Evolutionary conservation across 73 alveolate genomes (phyloP).

Genomic region (Breviolum minutum): DNA sequence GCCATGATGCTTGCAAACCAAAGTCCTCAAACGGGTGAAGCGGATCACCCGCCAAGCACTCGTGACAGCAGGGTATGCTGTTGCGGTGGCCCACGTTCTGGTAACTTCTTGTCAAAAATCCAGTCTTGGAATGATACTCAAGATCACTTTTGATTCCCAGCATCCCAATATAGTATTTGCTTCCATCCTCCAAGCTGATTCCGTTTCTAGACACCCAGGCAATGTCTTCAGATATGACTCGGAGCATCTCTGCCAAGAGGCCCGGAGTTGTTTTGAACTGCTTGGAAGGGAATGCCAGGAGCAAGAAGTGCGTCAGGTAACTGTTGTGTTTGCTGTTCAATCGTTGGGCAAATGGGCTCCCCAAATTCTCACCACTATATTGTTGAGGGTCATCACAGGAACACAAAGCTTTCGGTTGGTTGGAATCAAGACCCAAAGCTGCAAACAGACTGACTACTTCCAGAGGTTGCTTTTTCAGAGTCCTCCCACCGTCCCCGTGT

Average conservation of each 20-base stretch:
- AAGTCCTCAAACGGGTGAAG: not conserved
- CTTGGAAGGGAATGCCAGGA: not conserved
- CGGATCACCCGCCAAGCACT: not conserved
- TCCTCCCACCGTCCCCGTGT: conserved; percentile 14
- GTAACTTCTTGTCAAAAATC: not conserved
- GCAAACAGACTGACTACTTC: not conserved
- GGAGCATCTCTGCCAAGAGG: not conserved
- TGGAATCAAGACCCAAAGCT: not conserved
- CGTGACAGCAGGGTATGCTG: not conserved
- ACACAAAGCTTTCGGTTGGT: no score
- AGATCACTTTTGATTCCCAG: not conserved
- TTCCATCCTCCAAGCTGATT: not conserved
- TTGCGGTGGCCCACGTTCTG: not conserved
- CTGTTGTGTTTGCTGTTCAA: not conserved
- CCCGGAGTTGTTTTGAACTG: not conserved
- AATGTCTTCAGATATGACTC: not conserved
- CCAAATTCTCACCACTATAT: not conserved
- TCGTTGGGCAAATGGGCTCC: not conserved
- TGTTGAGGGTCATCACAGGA: not conserved
- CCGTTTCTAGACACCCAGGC: not conserved
- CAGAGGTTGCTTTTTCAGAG: not conserved
- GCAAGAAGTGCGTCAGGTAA: not conserved
- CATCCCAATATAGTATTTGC: not conserved
- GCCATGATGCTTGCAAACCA: not conserved
- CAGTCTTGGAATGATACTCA: not conserved